Percentiles rank a stretch among this genome's conserved stretches.
Conservation (phyloP, 2,329 filamentous ascomycete species). For the Hymenoscyphus infarciens region DNA sequence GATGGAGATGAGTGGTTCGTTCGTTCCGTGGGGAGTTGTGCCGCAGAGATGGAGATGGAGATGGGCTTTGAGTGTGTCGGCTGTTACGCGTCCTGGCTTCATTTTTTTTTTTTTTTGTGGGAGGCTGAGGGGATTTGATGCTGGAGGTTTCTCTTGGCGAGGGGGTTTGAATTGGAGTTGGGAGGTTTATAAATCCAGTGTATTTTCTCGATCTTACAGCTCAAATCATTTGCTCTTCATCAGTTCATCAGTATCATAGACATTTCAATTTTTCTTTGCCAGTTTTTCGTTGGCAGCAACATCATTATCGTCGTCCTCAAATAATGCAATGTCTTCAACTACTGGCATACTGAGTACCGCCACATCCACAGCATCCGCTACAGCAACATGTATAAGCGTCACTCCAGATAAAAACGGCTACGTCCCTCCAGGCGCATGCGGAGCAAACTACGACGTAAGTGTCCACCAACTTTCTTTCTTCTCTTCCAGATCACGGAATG, state of each 20-base stretch:
- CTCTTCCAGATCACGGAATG: too few species aligned
- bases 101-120: too few species aligned
- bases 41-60: too few species aligned
- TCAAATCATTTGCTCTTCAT: background rate
- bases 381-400: conserved; percentile 30
- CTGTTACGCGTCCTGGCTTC: too few species aligned
- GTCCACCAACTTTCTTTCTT: too few species aligned
- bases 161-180: too few species aligned
- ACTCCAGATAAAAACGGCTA: conserved; percentile 38
- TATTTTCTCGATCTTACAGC: background rate
- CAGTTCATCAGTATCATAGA: background rate
- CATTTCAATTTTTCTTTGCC: background rate
- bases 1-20: too few species aligned
- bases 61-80: too few species aligned
- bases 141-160: too few species aligned
- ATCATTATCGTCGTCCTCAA: background rate
- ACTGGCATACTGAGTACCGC: conserved; percentile 15
- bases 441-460: conserved; percentile 32
- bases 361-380: conserved; percentile 20
- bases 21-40: too few species aligned
- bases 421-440: conserved; percentile 37
- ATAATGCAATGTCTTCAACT: conserved; percentile 22
- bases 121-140: too few species aligned
- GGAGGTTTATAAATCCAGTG: too few species aligned
- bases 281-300: background rate